phyloP scores from a whole-genome alignment of 768 basidiomycete genomes.

The Plicaturopsis crispa region DNA sequence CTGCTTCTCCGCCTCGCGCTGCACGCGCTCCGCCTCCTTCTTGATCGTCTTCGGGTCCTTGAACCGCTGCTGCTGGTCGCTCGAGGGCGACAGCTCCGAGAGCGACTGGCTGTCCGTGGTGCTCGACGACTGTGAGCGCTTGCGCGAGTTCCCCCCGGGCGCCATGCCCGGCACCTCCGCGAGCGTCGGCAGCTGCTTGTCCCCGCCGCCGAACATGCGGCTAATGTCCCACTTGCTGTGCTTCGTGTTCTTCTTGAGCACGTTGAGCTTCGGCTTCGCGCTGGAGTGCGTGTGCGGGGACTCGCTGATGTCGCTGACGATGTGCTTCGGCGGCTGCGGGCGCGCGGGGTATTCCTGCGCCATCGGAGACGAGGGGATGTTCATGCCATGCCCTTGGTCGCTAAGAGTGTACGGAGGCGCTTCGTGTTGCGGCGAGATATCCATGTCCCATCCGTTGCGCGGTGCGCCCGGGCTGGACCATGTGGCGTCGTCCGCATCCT shows the following conservation, averaged over 20 bases:
- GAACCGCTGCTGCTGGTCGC: constrained; percentile 27
- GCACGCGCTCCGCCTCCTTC: constrained; percentile 74
- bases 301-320: constrained; percentile 28
- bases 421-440: constrained; percentile 45
- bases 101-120: constrained; percentile 65
- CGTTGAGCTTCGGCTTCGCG: constrained; percentile 36
- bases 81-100: constrained; percentile 44
- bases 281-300: constrained; percentile 31
- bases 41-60: constrained; percentile 69
- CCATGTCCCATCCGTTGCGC: constrained; percentile 54
- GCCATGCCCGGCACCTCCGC: constrained; percentile 60
- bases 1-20: constrained; percentile 78
- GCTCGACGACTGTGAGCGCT: constrained; percentile 73
- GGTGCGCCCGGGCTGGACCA: constrained; percentile 18
- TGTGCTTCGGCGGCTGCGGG: too few relatives aligned
- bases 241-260: constrained; percentile 67
- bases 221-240: constrained; percentile 54
- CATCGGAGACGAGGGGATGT: constrained; percentile 43
- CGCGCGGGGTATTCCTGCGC: constrained; percentile 43
- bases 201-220: constrained; percentile 69
- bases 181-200: constrained; percentile 56
- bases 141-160: constrained; percentile 57
- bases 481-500: constrained; percentile 10
- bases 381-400: constrained; percentile 39
- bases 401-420: constrained; percentile 30